phyloP scores from a whole-genome alignment of 768 basidiomycete genomes.

The Hericium rajendrae region DNA sequence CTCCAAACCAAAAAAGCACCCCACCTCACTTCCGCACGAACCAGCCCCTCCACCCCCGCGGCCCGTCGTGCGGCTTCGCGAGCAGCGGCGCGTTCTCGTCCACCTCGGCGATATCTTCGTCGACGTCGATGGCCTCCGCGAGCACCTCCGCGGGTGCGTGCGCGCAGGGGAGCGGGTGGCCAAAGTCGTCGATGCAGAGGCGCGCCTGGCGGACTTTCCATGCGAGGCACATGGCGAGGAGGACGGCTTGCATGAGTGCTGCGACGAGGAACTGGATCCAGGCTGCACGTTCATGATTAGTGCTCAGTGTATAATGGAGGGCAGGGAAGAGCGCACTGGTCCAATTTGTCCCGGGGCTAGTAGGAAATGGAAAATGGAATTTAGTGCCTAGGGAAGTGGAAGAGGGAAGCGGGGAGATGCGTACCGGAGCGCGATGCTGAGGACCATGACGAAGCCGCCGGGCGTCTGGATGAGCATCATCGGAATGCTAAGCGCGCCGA shows the following conservation, averaged over 20 bases:
- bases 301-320: neutral
- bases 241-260: constrained; percentile 72
- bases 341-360: constrained; percentile 74
- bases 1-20: too few relatives aligned
- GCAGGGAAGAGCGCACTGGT: constrained; percentile 42
- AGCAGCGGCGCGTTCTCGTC: too few relatives aligned
- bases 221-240: constrained; percentile 76
- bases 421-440: constrained; percentile 65
- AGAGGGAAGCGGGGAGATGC: constrained; percentile 9
- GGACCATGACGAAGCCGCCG: constrained; percentile 79
- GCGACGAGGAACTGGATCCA: constrained; percentile 79
- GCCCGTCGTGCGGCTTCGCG: too few relatives aligned
- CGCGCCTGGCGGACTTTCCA: constrained; percentile 76
- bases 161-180: constrained; percentile 34
- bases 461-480: constrained; percentile 96
- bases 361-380: neutral
- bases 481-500: constrained; percentile 87
- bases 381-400: neutral
- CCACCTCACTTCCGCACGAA: too few relatives aligned
- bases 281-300: constrained; percentile 28
- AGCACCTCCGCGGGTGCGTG: constrained; percentile 6
- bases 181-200: constrained; percentile 85
- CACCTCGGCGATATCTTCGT: too few relatives aligned
- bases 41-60: too few relatives aligned
- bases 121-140: too few relatives aligned